These are phyloP conservation scores for Fonsecaea pugnacius DNA, from an alignment of 2,329 filamentous ascomycete species.

Conservation along the genomic window DNA sequence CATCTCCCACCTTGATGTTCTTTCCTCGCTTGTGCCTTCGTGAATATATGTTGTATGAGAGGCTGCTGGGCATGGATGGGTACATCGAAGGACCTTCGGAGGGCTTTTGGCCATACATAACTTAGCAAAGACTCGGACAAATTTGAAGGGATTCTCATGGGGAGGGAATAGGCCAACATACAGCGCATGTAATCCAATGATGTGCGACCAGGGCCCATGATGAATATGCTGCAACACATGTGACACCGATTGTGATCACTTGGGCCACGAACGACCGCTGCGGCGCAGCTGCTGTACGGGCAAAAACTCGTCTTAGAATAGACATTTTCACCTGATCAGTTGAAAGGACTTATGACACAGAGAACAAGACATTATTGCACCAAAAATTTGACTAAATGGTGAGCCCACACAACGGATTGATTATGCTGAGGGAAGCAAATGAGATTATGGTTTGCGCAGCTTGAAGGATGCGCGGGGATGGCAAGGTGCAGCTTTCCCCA, in stretches of 20 bases:
- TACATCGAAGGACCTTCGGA: slow-evolving; percentile 78
- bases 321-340: slow-evolving; percentile 8
- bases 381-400: background rate
- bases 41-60: slow-evolving; percentile 68
- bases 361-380: background rate
- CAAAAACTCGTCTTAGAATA: slow-evolving; percentile 7
- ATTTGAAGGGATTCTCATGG: background rate
- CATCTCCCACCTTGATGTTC: slow-evolving; percentile 74
- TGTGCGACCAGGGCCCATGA: slow-evolving; percentile 21
- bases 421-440: background rate
- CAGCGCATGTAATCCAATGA: slow-evolving; percentile 18
- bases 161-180: slow-evolving; percentile 2
- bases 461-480: background rate
- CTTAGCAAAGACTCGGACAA: background rate
- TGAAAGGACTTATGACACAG: background rate
- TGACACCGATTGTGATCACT: slow-evolving; percentile 12
- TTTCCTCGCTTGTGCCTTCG: slow-evolving; percentile 72
- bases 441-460: background rate
- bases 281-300: background rate
- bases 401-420: background rate
- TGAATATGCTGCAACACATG: slow-evolving; percentile 23
- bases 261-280: slow-evolving; percentile 3
- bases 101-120: slow-evolving; percentile 13
- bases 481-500: background rate
- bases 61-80: slow-evolving; percentile 74